phyloP scores from a whole-genome alignment of 2,329 filamentous ascomycete species.

The Colletotrichum orbiculare region DNA sequence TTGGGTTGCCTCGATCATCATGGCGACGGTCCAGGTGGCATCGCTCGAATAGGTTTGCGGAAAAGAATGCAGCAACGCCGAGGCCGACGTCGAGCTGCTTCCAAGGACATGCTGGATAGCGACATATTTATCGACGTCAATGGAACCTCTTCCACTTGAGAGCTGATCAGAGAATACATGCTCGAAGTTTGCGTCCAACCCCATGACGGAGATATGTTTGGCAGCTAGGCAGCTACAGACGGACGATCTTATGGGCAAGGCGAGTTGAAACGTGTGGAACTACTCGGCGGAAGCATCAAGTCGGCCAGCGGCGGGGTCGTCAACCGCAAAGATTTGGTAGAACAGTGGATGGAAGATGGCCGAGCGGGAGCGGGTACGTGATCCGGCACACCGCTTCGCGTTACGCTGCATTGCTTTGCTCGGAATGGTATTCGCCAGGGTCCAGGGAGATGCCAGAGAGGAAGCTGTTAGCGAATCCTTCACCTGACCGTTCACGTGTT shows the following conservation, averaged over 20 bases:
- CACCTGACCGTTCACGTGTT: slow-evolving; percentile 34
- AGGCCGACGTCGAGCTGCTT: neutral
- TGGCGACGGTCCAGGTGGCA: neutral
- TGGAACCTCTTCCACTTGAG: slow-evolving; percentile 2
- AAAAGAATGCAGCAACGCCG: slow-evolving; percentile 4
- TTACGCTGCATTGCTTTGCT: slow-evolving; percentile 5
- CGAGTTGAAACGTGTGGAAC: slow-evolving; percentile 10
- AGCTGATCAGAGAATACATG: neutral
- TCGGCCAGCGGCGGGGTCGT: slow-evolving; percentile 5
- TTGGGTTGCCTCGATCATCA: slow-evolving; percentile 3
- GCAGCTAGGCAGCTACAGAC: slow-evolving; percentile 2
- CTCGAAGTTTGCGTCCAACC: slow-evolving; percentile 16
- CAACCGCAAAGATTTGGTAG: slow-evolving; percentile 3
- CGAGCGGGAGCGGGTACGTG: slow-evolving; percentile 9
- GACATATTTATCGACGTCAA: slow-evolving; percentile 15
- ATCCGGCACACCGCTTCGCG: slow-evolving; percentile 28
- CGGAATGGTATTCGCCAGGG: too few species aligned
- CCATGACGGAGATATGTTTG: slow-evolving; percentile 13
- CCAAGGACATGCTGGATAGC: slow-evolving; percentile 27
- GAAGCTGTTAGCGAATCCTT: slow-evolving; percentile 16
- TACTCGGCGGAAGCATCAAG: neutral
- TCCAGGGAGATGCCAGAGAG: neutral
- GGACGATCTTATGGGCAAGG: too few species aligned
- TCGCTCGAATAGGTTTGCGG: neutral
- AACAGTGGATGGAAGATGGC: neutral